A percentile compares a stretch with the other conserved stretches of the same genome.
Evolutionary conservation across 2,329 filamentous ascomycete species (phyloP).

Genomic region (Fusarium sp.): DNA sequence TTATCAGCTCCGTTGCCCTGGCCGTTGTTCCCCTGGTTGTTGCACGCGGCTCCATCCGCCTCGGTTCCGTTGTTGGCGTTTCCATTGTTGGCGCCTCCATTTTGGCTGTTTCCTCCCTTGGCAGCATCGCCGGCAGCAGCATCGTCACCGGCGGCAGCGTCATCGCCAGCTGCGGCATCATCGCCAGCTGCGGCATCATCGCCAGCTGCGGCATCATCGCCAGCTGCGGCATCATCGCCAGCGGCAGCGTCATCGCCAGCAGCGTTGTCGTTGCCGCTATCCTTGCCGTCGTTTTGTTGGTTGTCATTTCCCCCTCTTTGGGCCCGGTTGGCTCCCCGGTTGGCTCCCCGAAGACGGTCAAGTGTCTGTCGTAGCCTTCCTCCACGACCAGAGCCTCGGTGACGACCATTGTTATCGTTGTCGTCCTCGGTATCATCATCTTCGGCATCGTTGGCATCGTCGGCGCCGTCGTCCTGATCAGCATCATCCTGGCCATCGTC

Average conservation of each 20-base stretch:
- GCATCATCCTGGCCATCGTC: neutral
- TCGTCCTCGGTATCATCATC: neutral
- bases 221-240: conserved; percentile 49
- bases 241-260: conserved; percentile 40
- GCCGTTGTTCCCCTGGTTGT: neutral
- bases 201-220: conserved; percentile 29
- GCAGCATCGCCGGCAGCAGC: conserved; percentile 7
- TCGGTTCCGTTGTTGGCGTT: neutral
- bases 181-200: conserved; percentile 27
- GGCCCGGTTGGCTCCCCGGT: neutral
- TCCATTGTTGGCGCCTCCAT: neutral
- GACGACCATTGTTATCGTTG: neutral
- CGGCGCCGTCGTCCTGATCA: neutral
- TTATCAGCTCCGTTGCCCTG: neutral
- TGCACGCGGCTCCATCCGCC: neutral
- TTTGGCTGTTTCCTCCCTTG: neutral
- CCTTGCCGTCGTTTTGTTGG: neutral
- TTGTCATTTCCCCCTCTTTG: neutral
- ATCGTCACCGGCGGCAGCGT: conserved; percentile 43
- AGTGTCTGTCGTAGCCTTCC: neutral
- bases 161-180: conserved; percentile 46
- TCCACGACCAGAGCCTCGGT: neutral
- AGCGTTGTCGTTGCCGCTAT: neutral
- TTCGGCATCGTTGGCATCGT: neutral
- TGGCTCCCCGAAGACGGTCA: neutral